A percentile compares a stretch with the other conserved stretches of the same genome.
Conservation (phyloP, 1,284 basidiomycete genomes). For the Meripilus lineatus region DNA sequence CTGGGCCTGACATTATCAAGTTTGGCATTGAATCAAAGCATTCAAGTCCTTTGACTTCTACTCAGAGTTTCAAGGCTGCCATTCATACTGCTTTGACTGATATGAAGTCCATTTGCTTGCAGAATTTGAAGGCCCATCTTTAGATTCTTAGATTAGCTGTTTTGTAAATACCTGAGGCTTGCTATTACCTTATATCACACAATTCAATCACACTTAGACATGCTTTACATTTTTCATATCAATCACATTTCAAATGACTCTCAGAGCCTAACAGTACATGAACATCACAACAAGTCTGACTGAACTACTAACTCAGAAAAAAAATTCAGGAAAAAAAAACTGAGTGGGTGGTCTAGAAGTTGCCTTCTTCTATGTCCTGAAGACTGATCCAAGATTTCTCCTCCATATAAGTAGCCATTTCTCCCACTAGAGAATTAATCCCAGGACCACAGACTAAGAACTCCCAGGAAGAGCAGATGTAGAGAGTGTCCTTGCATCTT, state of each 20-base stretch:
- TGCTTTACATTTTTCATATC: constrained; percentile 3
- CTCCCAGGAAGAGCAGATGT: constrained; percentile 50
- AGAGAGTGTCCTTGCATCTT: constrained; percentile 63
- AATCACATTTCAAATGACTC: too few relatives aligned
- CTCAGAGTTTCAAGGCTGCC: constrained; percentile 62
- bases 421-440: constrained; percentile 40
- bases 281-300: too few relatives aligned
- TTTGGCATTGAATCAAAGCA: constrained; percentile 94
- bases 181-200: neutral
- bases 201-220: neutral
- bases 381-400: constrained; percentile 36
- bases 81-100: constrained; percentile 69
- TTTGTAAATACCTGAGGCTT: constrained; percentile 2
- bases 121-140: constrained; percentile 15
- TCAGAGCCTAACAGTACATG: too few relatives aligned
- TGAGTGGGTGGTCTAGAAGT: constrained; percentile 14
- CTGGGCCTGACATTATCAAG: constrained; percentile 79
- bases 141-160: constrained; percentile 3
- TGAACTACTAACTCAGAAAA: too few relatives aligned
- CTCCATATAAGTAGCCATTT: constrained; percentile 35
- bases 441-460: constrained; percentile 47
- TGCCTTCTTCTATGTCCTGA: constrained; percentile 37
- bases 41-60: constrained; percentile 69
- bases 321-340: neutral
- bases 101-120: constrained; percentile 55